These are phyloP conservation scores for Aegilops longissima DNA, from an alignment of 176 grass and related monocot genomes.

Conservation along the genomic window DNA sequence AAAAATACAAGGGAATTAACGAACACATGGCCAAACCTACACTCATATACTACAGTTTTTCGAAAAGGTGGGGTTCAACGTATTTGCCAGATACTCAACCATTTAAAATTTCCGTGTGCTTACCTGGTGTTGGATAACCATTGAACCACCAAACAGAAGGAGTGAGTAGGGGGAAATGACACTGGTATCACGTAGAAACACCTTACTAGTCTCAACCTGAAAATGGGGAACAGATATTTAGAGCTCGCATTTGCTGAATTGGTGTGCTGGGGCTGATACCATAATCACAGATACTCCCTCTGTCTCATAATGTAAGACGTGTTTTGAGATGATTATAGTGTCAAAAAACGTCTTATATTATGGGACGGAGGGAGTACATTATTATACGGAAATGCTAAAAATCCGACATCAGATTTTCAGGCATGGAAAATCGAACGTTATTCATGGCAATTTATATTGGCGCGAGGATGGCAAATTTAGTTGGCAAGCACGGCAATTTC, in stretches of 20 bases:
- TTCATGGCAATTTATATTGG: too few relatives aligned
- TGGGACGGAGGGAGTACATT: too few relatives aligned
- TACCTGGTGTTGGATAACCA: constrained; percentile 97
- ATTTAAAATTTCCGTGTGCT: neutral
- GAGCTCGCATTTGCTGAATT: neutral
- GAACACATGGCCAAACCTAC: neutral
- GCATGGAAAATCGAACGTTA: too few relatives aligned
- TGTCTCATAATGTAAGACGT: too few relatives aligned
- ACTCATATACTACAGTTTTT: neutral
- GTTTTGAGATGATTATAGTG: too few relatives aligned
- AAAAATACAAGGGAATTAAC: constrained; percentile 1
- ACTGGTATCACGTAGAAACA: constrained; percentile 82
- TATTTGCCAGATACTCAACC: neutral
- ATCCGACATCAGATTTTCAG: too few relatives aligned
- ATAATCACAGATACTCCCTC: too few relatives aligned
- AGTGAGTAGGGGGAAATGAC: constrained; percentile 89
- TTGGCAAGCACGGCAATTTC: too few relatives aligned
- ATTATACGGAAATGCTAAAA: too few relatives aligned
- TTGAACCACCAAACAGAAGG: constrained; percentile 85
- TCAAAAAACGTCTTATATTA: too few relatives aligned
- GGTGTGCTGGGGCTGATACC: neutral
- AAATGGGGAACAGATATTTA: constrained; percentile 41
- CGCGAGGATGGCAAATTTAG: too few relatives aligned
- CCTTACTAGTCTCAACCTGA: constrained; percentile 90
- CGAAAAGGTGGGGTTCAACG: neutral